Evolutionary conservation across 768 basidiomycete species (phyloP).

Genomic region (Hypsizygus marmoreus): DNA sequence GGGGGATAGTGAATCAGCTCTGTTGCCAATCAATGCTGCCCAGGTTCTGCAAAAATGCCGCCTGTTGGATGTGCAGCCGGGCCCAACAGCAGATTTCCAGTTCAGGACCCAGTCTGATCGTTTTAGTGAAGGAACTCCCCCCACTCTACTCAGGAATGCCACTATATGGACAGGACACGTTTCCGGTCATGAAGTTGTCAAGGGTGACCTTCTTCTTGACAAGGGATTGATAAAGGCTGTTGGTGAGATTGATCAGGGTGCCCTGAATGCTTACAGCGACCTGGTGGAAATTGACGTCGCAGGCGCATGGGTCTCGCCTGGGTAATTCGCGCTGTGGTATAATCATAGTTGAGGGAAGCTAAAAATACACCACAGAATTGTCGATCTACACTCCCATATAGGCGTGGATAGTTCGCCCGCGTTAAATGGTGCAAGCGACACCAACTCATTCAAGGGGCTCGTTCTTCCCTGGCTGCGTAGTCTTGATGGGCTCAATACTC

Average conservation of each 20-base stretch:
- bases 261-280: slow-evolving; percentile 20
- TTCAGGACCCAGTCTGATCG: slow-evolving; percentile 55
- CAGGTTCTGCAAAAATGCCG: slow-evolving; percentile 54
- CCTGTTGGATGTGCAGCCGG: slow-evolving; percentile 45
- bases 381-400: slow-evolving; percentile 50
- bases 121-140: slow-evolving; percentile 58
- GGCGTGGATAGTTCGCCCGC: slow-evolving; percentile 36
- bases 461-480: slow-evolving; percentile 68
- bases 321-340: slow-evolving; percentile 27
- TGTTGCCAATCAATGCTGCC: slow-evolving; percentile 39
- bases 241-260: slow-evolving; percentile 36
- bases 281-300: slow-evolving; percentile 50
- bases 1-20: slow-evolving; percentile 15
- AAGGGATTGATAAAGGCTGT: slow-evolving; percentile 64
- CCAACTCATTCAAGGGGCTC: slow-evolving; percentile 53
- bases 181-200: slow-evolving; percentile 56
- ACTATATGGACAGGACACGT: slow-evolving; percentile 78
- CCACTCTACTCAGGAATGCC: slow-evolving; percentile 71
- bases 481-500: slow-evolving; percentile 79
- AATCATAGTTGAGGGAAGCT: not conserved
- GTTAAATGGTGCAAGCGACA: slow-evolving; percentile 47
- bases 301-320: slow-evolving; percentile 61
- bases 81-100: slow-evolving; percentile 45
- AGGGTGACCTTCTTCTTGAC: slow-evolving; percentile 62
- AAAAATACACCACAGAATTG: slow-evolving; percentile 28